A percentile compares a stretch with the other conserved stretches of the same genome.
Conservation (phyloP, 2,329 filamentous ascomycete species). For the Aureobasidium mangrovei region DNA sequence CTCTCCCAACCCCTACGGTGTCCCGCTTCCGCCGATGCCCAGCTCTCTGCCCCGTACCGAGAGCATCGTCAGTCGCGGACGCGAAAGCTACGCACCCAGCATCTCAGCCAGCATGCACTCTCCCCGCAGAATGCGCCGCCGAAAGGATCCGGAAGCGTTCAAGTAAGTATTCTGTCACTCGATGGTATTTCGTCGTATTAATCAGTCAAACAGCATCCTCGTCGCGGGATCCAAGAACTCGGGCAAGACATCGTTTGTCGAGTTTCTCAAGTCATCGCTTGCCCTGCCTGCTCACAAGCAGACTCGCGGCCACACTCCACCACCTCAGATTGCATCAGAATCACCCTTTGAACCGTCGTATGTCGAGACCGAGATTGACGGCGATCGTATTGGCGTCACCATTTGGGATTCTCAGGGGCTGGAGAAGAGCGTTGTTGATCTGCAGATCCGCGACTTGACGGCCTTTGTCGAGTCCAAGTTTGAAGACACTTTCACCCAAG, state of each 20-base stretch:
- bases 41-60: conserved; percentile 54
- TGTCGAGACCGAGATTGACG: conserved; percentile 88
- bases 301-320: conserved; percentile 17
- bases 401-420: conserved; percentile 94
- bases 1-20: conserved; percentile 22
- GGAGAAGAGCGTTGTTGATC: conserved; percentile 88
- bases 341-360: conserved; percentile 73
- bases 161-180: conserved; percentile 60
- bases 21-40: conserved; percentile 19
- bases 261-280: conserved; percentile 83
- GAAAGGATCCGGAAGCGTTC: conserved; percentile 96
- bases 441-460: conserved; percentile 85
- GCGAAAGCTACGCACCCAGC: conserved; percentile 92
- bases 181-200: not conserved
- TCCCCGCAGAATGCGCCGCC: conserved; percentile 79
- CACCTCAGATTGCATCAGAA: conserved; percentile 16
- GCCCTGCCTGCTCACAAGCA: conserved; percentile 76
- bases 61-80: conserved; percentile 93
- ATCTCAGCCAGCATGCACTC: conserved; percentile 87
- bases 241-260: conserved; percentile 94
- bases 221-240: conserved; percentile 79
- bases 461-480: conserved; percentile 96
- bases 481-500: conserved; percentile 92
- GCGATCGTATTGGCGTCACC: conserved; percentile 82
- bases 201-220: conserved; percentile 56